phyloP scores from a whole-genome alignment of 225 moss, liverwort and hornwort species.

The Polytrichum formosum region DNA sequence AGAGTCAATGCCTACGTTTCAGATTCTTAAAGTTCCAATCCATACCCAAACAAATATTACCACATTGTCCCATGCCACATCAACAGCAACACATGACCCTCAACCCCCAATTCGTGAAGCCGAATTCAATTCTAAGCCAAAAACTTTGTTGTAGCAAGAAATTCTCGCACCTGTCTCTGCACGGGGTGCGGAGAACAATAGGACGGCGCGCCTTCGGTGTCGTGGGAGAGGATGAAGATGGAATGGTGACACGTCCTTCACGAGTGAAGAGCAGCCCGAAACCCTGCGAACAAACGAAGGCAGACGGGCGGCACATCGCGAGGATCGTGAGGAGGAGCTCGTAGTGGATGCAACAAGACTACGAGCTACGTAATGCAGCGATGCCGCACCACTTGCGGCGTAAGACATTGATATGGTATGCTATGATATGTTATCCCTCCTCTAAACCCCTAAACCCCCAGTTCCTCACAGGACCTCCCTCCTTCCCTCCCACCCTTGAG shows the following conservation, averaged over 20 bases:
- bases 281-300: constrained; percentile 44
- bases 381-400: constrained; percentile 28
- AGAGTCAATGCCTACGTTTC: not conserved
- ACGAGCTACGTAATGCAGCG: constrained; percentile 35
- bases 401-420: constrained; percentile 30
- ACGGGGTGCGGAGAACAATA: constrained; percentile 4
- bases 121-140: not conserved
- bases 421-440: not conserved
- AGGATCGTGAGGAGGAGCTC: constrained; percentile 18
- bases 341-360: constrained; percentile 10
- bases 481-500: too few species aligned
- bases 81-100: not conserved
- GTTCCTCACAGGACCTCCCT: too few species aligned
- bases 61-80: not conserved
- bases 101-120: not conserved
- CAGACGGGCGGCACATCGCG: constrained; percentile 21
- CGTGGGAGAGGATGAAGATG: not conserved
- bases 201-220: not conserved
- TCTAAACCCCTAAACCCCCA: too few species aligned
- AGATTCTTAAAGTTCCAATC: not conserved
- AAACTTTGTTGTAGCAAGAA: not conserved
- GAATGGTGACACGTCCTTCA: not conserved
- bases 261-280: constrained; percentile 12
- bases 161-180: constrained; percentile 24
- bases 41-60: not conserved